Base-by-base conservation (phyloP, 2,329 filamentous ascomycete genomes). In the Colletotrichum orbiculare region DNA sequence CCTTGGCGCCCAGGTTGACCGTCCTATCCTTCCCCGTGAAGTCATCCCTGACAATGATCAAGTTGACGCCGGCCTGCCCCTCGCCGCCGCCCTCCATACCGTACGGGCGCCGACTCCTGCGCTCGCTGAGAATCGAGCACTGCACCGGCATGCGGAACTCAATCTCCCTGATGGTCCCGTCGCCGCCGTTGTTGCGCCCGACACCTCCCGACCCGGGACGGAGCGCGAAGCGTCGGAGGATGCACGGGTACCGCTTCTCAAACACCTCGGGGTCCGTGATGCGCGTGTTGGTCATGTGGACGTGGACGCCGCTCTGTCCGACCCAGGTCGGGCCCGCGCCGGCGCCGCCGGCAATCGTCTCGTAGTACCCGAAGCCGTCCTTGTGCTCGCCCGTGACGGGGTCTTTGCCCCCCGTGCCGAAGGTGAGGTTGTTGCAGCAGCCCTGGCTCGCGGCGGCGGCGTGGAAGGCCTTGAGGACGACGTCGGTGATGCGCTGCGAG, bases 201-300 rank as follows among this genome's bases (percentile, higher is more conserved):
- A 73, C 72, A 0, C 92, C 92, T 0, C 87, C 89, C 39, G 86
- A 89, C 0, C 86, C 88, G 1, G 78, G 69, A 1, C 92, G 79
- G 9, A 95, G 78, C 11, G 84, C 83, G 74, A 94, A 95, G 69
- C 91, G 85, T 6, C 89, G 82, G 39, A 96, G 78, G 2, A 96
- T 73, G 2, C 93, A 89, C 0, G 91, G 91, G 71, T 94, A 94
- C 8, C 92, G 81, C 35, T 90, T 83, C 78, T 95, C 92, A 69
- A 95, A 91, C 7, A 94, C 86, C 74, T 96, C 92, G 0, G 89
- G 84, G 73, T 95, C 92, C 0, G 92, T 94, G 73, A 94, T 95
- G 12, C 91, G 85, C 3, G 92, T 95, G 75, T 96, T 96, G 7
- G 92, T 95, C 90, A 94, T 94, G 77, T 95, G 91, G 2, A 87